Conservation (phyloP, 23 red algal genomes). For the Gracilaria domingensis region DNA sequence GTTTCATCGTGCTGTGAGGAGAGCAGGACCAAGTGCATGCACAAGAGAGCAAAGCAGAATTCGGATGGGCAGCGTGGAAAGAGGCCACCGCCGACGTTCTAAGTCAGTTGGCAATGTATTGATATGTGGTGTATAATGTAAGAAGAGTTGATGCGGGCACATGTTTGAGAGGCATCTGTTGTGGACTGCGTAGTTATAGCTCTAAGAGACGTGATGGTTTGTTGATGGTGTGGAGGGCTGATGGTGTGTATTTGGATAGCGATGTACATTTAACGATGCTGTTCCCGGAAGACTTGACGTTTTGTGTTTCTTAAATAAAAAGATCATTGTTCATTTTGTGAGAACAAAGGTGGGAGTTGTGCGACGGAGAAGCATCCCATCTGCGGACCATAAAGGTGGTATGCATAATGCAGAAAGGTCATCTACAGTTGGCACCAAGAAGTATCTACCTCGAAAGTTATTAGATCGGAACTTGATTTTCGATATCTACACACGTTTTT, state of each 20-base stretch:
- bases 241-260: not conserved
- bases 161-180: not conserved
- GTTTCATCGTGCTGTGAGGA: constrained; percentile 18
- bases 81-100: constrained; percentile 6
- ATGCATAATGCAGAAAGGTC: no score
- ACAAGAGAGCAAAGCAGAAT: not conserved
- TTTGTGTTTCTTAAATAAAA: not conserved
- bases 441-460: no score
- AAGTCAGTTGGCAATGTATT: not conserved
- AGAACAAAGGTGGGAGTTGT: no score
- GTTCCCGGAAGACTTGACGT: not conserved
- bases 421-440: no score
- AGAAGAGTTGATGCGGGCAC: not conserved
- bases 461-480: no score
- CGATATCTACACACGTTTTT: no score
- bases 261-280: constrained; percentile 1
- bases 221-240: not conserved
- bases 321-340: not conserved
- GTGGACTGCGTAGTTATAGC: not conserved
- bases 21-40: not conserved
- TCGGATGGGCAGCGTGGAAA: constrained; percentile 15
- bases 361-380: no score
- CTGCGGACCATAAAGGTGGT: no score
- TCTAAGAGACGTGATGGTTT: not conserved
- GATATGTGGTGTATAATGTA: not conserved